phyloP scores from a whole-genome alignment of 179 eudicot species.

The Sideroxylon spinosum region DNA sequence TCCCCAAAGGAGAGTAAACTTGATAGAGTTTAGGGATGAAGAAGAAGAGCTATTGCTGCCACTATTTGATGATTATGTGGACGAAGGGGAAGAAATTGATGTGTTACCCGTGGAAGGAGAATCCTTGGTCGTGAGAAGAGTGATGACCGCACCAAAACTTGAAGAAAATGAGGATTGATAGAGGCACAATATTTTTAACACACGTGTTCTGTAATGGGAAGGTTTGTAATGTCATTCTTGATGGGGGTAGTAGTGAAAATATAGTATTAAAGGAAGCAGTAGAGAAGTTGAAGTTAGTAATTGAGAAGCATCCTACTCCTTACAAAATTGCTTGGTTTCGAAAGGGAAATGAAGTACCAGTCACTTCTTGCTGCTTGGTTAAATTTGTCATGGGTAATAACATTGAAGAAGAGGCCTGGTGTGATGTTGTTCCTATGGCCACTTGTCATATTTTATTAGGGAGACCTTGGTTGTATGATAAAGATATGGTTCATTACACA shows the following conservation, averaged over 20 bases:
- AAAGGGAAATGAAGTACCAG: too few relatives aligned
- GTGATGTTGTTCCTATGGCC: too few relatives aligned
- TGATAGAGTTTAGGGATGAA: neutral
- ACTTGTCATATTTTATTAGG: too few relatives aligned
- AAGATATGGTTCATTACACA: too few relatives aligned
- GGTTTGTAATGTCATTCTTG: neutral
- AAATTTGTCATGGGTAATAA: too few relatives aligned
- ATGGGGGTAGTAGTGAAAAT: neutral
- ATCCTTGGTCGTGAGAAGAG: neutral
- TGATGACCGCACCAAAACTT: neutral
- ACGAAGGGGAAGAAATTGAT: constrained; percentile 2
- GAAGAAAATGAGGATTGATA: constrained; percentile 3
- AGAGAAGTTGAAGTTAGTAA: neutral
- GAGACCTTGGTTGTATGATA: too few relatives aligned
- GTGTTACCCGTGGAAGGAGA: neutral
- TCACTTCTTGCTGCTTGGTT: too few relatives aligned
- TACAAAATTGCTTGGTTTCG: neutral
- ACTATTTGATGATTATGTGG: neutral
- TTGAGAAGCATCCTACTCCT: neutral
- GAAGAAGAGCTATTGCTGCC: neutral
- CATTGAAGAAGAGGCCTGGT: too few relatives aligned
- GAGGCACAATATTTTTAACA: neutral
- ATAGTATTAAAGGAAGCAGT: neutral
- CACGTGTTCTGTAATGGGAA: neutral
- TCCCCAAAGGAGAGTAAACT: neutral